Percentiles rank a stretch among this genome's conserved stretches.
These are phyloP conservation scores for Thelephora ganbajun DNA, from an alignment of 768 basidiomycete genomes.

Conservation along the genomic window DNA sequence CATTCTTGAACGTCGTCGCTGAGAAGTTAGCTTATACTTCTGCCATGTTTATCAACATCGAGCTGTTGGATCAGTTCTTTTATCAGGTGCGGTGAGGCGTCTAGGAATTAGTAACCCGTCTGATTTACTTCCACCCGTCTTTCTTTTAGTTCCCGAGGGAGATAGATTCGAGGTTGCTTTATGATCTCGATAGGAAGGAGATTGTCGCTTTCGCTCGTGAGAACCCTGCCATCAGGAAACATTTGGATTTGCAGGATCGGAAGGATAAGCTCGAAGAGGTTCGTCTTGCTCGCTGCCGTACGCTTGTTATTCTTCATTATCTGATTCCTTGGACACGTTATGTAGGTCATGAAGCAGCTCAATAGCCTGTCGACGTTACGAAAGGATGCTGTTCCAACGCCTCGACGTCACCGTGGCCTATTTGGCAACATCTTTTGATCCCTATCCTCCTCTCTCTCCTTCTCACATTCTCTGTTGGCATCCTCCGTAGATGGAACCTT, in stretches of 20 bases:
- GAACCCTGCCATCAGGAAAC: slow-evolving; percentile 77
- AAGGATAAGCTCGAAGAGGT: slow-evolving; percentile 97
- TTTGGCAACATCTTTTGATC: slow-evolving; percentile 62
- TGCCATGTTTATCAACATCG: slow-evolving; percentile 98
- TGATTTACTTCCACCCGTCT: background rate
- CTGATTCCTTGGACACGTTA: slow-evolving; percentile 2
- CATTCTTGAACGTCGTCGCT: slow-evolving; percentile 91
- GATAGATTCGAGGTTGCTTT: slow-evolving; percentile 86
- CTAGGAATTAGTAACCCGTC: background rate
- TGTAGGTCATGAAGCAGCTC: slow-evolving; percentile 87
- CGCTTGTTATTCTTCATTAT: background rate
- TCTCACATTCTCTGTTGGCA: too few species aligned
- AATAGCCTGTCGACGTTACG: slow-evolving; percentile 84
- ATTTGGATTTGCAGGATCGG: slow-evolving; percentile 88
- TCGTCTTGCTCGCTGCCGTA: slow-evolving; percentile 5
- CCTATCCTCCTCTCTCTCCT: background rate
- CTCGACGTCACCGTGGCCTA: slow-evolving; percentile 63
- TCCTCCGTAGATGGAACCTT: too few species aligned
- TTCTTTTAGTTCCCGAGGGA: slow-evolving; percentile 82
- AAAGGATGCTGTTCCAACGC: slow-evolving; percentile 61
- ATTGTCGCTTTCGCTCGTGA: slow-evolving; percentile 88
- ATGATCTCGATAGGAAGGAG: slow-evolving; percentile 85
- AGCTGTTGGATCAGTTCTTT: slow-evolving; percentile 96
- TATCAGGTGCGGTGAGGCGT: slow-evolving; percentile 54
- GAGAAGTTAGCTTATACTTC: slow-evolving; percentile 94